phyloP scores from a whole-genome alignment of 2,329 filamentous ascomycete species.

The Trichophyton verrucosum region DNA sequence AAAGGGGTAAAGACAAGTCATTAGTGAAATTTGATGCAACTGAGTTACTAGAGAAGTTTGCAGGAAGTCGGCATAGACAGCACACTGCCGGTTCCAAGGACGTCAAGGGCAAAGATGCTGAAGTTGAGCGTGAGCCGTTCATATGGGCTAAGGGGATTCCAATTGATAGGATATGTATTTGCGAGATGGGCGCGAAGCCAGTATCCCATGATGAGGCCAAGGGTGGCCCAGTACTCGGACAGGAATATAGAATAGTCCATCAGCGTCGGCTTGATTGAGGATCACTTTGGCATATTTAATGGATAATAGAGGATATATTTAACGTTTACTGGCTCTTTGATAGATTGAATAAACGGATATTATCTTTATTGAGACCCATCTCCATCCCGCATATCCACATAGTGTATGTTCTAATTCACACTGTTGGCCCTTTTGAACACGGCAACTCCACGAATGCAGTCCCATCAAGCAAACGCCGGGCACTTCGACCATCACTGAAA shows the following conservation, averaged over 20 bases:
- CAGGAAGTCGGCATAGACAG: slow-evolving; percentile 12
- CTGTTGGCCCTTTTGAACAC: background rate
- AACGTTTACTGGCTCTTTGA: too few species aligned
- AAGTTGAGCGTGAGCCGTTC: slow-evolving; percentile 32
- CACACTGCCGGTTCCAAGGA: background rate
- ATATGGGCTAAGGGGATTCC: slow-evolving; percentile 58
- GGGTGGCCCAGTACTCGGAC: slow-evolving; percentile 36
- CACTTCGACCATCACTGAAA: background rate
- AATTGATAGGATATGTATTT: slow-evolving; percentile 64
- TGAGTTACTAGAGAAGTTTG: slow-evolving; percentile 22
- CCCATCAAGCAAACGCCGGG: background rate
- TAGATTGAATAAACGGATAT: background rate
- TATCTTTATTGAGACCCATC: background rate
- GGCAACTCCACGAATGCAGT: slow-evolving; percentile 1
- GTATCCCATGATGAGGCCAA: slow-evolving; percentile 31
- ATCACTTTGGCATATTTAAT: too few species aligned
- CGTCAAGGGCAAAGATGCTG: background rate
- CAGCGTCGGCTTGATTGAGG: slow-evolving; percentile 20
- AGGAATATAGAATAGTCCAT: slow-evolving; percentile 42
- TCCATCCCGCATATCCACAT: background rate
- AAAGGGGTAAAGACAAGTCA: slow-evolving; percentile 12
- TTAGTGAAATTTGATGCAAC: slow-evolving; percentile 39
- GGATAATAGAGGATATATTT: too few species aligned
- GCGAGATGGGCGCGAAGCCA: slow-evolving; percentile 74
- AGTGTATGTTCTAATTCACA: background rate